Evolutionary conservation across 768 basidiomycete genomes (phyloP).

Genomic region (Boletus barrowsii): DNA sequence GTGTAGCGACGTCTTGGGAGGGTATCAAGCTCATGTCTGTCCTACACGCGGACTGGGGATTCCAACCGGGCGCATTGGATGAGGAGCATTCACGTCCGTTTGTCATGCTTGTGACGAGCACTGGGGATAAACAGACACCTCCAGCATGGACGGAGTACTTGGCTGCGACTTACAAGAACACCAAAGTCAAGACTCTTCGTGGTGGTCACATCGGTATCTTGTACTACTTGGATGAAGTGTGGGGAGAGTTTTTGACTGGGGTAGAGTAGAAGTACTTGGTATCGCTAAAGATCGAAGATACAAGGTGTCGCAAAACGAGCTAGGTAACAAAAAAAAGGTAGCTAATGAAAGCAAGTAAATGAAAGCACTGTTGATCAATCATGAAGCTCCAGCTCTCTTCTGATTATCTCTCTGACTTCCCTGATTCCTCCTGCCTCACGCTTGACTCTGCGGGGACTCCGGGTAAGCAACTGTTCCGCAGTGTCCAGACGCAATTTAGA

Average conservation of each 20-base stretch:
- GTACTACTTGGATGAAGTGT: slow-evolving; percentile 46
- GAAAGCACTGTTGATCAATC: slow-evolving; percentile 40
- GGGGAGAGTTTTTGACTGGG: slow-evolving; percentile 32
- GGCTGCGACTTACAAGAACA: slow-evolving; percentile 44
- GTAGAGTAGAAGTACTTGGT: slow-evolving; percentile 11
- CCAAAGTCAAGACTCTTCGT: slow-evolving; percentile 36
- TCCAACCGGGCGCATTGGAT: slow-evolving; percentile 40
- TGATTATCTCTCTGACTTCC: slow-evolving; percentile 78
- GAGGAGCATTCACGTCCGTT: slow-evolving; percentile 43
- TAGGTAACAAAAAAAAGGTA: slow-evolving; percentile 7
- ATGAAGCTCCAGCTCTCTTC: slow-evolving; percentile 70
- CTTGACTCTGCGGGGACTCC: slow-evolving; percentile 73
- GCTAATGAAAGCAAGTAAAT: slow-evolving; percentile 20
- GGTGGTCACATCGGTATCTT: slow-evolving; percentile 51
- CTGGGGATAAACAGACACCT: slow-evolving; percentile 42
- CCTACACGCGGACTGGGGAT: slow-evolving; percentile 53
- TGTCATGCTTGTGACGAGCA: slow-evolving; percentile 44
- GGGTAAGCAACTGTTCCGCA: slow-evolving; percentile 55
- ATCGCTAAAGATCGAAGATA: slow-evolving; percentile 5
- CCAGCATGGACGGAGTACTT: slow-evolving; percentile 47
- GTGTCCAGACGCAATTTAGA: slow-evolving; percentile 52
- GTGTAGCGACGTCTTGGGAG: slow-evolving; percentile 49
- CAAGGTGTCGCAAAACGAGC: slow-evolving; percentile 18
- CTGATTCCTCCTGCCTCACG: slow-evolving; percentile 70
- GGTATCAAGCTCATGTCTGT: slow-evolving; percentile 47